Evolutionary conservation across 192 early-diverging fungal species (phyloP).

Genomic region (Entomortierella parvispora): DNA sequence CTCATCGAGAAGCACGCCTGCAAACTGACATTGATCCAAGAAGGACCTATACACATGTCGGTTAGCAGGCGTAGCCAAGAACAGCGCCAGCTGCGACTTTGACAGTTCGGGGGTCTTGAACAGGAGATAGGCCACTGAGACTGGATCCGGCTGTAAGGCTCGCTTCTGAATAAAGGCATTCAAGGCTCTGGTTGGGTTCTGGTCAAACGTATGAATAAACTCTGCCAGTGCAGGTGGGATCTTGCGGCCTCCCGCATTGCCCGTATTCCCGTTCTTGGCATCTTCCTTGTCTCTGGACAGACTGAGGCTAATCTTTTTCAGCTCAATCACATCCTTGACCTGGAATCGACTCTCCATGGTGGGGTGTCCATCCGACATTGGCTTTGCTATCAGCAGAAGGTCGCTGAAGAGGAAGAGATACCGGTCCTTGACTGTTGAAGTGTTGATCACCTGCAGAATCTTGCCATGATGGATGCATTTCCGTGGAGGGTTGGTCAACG

Average conservation of each 20-base stretch:
- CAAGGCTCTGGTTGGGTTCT: conserved; percentile 65
- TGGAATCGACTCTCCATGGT: conserved; percentile 62
- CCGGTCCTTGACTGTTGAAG: conserved; percentile 72
- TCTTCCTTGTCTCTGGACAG: conserved; percentile 53
- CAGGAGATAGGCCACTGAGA: conserved; percentile 72
- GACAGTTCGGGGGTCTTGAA: conserved; percentile 73
- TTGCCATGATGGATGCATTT: conserved; percentile 66
- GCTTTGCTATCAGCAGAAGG: conserved; percentile 72
- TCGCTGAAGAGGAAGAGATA: conserved; percentile 76
- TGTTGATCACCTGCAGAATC: conserved; percentile 72
- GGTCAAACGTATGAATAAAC: conserved; percentile 67
- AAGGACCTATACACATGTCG: conserved; percentile 66
- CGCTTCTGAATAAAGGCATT: conserved; percentile 67
- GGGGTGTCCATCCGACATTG: conserved; percentile 60
- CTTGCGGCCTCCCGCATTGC: conserved; percentile 39
- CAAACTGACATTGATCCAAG: conserved; percentile 63
- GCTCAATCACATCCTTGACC: conserved; percentile 63
- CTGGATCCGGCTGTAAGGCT: conserved; percentile 62
- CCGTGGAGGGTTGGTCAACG: conserved; percentile 57
- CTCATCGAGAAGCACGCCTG: conserved; percentile 66
- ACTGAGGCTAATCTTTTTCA: conserved; percentile 57
- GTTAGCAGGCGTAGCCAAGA: conserved; percentile 64
- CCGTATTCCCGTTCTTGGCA: conserved; percentile 21
- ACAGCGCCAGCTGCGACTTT: conserved; percentile 64
- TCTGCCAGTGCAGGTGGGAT: conserved; percentile 67